A percentile compares a stretch with the other conserved stretches of the same genome.
Evolutionary conservation across 345 rosid species (phyloP).

Genomic region (Euphorbia lathyris): DNA sequence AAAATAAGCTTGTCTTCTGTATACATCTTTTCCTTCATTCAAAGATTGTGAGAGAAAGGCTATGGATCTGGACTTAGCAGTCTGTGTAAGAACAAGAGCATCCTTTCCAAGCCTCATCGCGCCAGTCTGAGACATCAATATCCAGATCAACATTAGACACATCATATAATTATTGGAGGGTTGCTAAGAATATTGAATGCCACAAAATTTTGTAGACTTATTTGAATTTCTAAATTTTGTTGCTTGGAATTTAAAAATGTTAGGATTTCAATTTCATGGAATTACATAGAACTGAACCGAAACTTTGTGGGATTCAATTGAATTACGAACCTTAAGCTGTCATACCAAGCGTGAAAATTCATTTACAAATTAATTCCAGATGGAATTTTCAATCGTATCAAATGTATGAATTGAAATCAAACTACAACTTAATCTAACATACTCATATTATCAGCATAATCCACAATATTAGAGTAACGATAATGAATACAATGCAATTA

Average conservation of each 20-base stretch:
- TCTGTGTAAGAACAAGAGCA: conserved; percentile 39
- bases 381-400: too few species aligned
- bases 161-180: neutral
- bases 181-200: neutral
- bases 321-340: conserved; percentile 15
- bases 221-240: too few species aligned
- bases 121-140: conserved; percentile 27
- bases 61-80: conserved; percentile 34
- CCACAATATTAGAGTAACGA: too few species aligned
- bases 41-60: conserved; percentile 41
- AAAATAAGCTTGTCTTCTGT: neutral
- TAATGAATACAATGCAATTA: conserved; percentile 5
- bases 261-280: too few species aligned
- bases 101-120: conserved; percentile 40
- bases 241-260: too few species aligned
- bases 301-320: neutral
- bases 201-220: neutral
- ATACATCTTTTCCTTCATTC: conserved; percentile 38
- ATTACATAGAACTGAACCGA: too few species aligned
- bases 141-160: conserved; percentile 11
- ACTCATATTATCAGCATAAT: too few species aligned
- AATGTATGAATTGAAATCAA: too few species aligned
- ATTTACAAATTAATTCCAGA: too few species aligned
- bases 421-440: too few species aligned
- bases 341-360: too few species aligned